Conservation (phyloP, 2,329 filamentous ascomycete genomes). For the Emergomyces orientalis region DNA sequence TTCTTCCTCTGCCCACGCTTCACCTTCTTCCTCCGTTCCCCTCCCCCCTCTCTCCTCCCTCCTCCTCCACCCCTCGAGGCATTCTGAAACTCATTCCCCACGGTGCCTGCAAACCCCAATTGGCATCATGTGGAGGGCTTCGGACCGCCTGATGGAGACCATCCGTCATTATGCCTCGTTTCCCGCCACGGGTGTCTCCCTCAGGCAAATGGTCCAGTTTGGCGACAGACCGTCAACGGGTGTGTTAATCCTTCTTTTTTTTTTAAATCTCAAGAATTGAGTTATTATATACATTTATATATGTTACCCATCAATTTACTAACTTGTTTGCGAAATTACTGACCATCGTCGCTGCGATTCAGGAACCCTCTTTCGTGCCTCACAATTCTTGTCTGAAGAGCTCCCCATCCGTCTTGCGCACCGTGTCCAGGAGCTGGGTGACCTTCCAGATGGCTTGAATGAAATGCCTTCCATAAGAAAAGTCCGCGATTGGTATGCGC, state of each 20-base stretch:
- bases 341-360: not conserved
- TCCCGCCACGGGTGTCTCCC: constrained; percentile 87
- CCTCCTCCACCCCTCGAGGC: not conserved
- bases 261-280: not conserved
- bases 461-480: constrained; percentile 96
- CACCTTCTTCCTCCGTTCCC: no score
- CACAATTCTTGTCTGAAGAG: constrained; percentile 96
- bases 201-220: constrained; percentile 99
- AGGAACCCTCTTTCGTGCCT: constrained; percentile 95
- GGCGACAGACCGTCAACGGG: constrained; percentile 86
- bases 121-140: constrained; percentile 76
- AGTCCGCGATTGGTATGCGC: constrained; percentile 97
- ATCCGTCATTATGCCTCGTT: constrained; percentile 97
- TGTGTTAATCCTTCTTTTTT: constrained; percentile 34
- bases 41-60: not conserved
- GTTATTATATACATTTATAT: not conserved
- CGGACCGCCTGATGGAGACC: constrained; percentile 85
- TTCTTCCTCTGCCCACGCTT: no score
- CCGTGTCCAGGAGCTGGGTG: constrained; percentile 85
- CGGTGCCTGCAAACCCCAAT: constrained; percentile 4
- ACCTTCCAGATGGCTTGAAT: constrained; percentile 87
- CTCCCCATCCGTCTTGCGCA: constrained; percentile 93
- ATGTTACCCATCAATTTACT: not conserved
- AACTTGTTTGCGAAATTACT: not conserved
- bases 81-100: not conserved